Base-by-base conservation (phyloP, 192 early-diverging fungal species). In the Linderina pennispora region DNA sequence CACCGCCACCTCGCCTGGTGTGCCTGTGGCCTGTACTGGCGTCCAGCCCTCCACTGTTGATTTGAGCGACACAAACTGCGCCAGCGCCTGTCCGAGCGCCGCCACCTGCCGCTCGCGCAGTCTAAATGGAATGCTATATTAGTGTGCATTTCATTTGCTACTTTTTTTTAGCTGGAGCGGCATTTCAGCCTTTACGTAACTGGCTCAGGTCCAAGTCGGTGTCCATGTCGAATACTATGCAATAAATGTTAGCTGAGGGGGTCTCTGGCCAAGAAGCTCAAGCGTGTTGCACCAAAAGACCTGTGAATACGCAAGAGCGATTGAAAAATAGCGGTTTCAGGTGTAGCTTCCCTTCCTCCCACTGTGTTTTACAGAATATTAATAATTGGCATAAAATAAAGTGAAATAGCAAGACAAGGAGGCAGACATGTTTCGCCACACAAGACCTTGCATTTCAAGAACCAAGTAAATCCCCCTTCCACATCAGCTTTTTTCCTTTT, bases 81-180 rank as follows among this genome's bases (percentile, higher is more conserved):
- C 37, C 38, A 73, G 58, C 19, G 69, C 69, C 28, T 43, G 69
- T 9, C 58, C 45, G 5, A 73, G 54, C 26, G 48, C 69, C 16
- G 37, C 57, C 34, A 73, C 62, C 54, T 73, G 69, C 31, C 69
- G 53, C 18, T 55, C 43, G 9, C 63, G 57, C 50, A 65, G 54
- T 25, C 68, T 72, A 72, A 33, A 38, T 17, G 10, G 9, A 34
- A 10, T 8, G 28, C 3, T 34, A 36, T 23, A 9, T 11, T 23
- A 45, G 9, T 13, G 19, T 16, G 4, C 15, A 13, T 15, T 3
- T 19, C 6, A 16, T 3, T 15, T 25, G 6, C 2, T 19, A 33
- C 33, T 20, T 33, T 17, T n/a, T 20, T 40, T 16, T 20, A 40
- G 23, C 26, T 43, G n/a, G 0, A 11, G 24, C 10, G 4, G 3